Base-by-base conservation (phyloP, 805 yeast species). In the Candida oleophila region DNA sequence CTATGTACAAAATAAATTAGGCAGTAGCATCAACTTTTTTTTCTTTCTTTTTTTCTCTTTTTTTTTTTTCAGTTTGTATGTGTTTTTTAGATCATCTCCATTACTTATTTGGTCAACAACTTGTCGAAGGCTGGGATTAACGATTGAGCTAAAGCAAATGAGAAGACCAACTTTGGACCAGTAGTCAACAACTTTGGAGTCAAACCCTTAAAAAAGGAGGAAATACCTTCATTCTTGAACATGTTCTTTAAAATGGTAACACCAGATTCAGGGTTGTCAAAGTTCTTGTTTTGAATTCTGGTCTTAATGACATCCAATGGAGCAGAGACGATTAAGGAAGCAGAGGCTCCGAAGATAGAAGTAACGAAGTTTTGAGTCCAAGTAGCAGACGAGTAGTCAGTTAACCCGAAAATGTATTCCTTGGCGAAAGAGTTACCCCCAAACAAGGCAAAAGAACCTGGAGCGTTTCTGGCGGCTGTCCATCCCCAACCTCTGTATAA, bases 401-500 rank as follows among this genome's bases (percentile, higher is more conserved):
- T 63, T 60, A 94, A 78, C 14, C 91, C 91, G 58, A 89, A 82
- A 49, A 94, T 81, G 73, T 89, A 94, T 73, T 94, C 99, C 74
- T 94, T 94, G 51, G 99, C 98, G 65, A 94, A 94, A 14, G 99
- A 96, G 64, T 92, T 90, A 72, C 98, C 99, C 57, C 99, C 99
- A 57, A 94, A 94, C 48, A 94, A 76, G 15, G 98, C 96, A 64
- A 94, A 94, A 2, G 97, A 89, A 49, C 99, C 99, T 34, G 99
- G 99, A 2, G 98, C 97, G 66, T 94, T 94, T 81, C 99, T 86
- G 38, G 99, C 99, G 57, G 96, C 96, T 49, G 99, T 94, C 99
- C 99, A 94, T 49, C 97, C 98, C 96, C 97, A 91, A 55, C 99
- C 99, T 66, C 97, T 80, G 75, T 94, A 94, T 57, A 94, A 77